Evolutionary conservation across 495 filamentous ascomycete species (phyloP), one percentile per base, ranked within the genome.

Genomic region (Friedmanniomyces simplex): DNA sequence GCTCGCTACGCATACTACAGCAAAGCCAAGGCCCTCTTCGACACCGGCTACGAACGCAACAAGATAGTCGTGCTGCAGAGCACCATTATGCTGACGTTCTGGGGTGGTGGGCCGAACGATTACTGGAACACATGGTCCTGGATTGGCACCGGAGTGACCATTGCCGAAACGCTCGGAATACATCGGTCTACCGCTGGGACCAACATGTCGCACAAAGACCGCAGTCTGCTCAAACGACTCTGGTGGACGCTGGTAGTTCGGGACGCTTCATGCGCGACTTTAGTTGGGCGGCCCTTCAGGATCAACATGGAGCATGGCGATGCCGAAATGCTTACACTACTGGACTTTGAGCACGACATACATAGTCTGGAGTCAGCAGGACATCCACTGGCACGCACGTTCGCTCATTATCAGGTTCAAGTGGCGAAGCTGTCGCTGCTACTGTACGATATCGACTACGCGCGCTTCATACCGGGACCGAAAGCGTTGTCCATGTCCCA

Each of bases 161-260:
- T 58, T n/a, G 55, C 55, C n/a, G 55, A 50, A 28, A 34, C 55
- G 8, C 55, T 58, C 16, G 55, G 55, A 30, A 42, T 58, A 5
- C 46, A 58, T 32, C 43, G 55, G 21, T 58, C 46, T n/a, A 34
- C 21, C 13, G 2, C 28, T 16, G 20, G 3, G 11, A 42, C 55
- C 5, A 34, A 58, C 20, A 39, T 49, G 36, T 10, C 55, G n/a
- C 30, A 25, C 28, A 58, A 43, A 58, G 47, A 51, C 55, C 14
- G 25, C 18, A 45, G 47, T 28, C 36, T 58, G 20, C 47, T 58
- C 18, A 28, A 39, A 25, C 46, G 55, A 28, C 34, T 58, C 2
- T 58, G 55, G 55, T 58, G 55, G 55, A 52, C 47, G 20, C 34
- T 58, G 2, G 25, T 39, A 28, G 34, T 58, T 4, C 55, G 55